Base-by-base conservation (phyloP, 495 filamentous ascomycete genomes). In the Aspergillus cavernicola region DNA sequence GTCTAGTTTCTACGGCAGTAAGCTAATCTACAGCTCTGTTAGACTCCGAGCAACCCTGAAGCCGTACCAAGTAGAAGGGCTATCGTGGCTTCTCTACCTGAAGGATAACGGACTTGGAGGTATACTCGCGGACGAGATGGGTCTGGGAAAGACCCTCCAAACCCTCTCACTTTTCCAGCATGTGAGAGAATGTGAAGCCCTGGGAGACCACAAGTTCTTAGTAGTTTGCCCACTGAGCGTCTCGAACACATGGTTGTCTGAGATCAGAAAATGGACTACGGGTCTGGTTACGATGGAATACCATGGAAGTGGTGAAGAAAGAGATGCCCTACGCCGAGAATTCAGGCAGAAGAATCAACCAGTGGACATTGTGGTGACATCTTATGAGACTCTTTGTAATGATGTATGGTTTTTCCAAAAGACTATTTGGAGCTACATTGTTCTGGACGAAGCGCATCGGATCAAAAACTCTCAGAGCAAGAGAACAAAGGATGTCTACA, bases 61-160 rank as follows among this genome's bases (percentile, higher is more conserved):
- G 57, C 76, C 80, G 2, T 84, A 87, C 53, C 85, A 87, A 55
- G 62, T 86, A 0, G 70, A 78, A 9, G 85, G 83, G 1, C 67
- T 88, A 1, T 81, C 80, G 0, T 86, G 82, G 58, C 69, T 88
- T 6, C 55, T 84, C 1, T 77, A 82, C 58, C 64, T 86, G 10
- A 66, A 83, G 59, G 67, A 71, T 2, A 86, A 86, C 52, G 78
- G 80, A 29, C 61, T 82, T n/a, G 76, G 79, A 4, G 75, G 73
- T 10, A 80, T 85, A 15, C 68, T 84, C 1, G 82, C 73, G 4
- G 82, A 85, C 40, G 82, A 85, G 39, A 85, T 85, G 82, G 82
- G 82, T n/a, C 69, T 85, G 0, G 82, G 81, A 15, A 84, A 84
- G 57, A 85, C 81, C 0, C 55, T 84, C 0, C 82, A 85, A 55